A percentile compares a stretch with the other conserved stretches of the same genome.
Conservation (phyloP, 2,329 filamentous ascomycete genomes). For the Fusarium neocosmosporiellum region DNA sequence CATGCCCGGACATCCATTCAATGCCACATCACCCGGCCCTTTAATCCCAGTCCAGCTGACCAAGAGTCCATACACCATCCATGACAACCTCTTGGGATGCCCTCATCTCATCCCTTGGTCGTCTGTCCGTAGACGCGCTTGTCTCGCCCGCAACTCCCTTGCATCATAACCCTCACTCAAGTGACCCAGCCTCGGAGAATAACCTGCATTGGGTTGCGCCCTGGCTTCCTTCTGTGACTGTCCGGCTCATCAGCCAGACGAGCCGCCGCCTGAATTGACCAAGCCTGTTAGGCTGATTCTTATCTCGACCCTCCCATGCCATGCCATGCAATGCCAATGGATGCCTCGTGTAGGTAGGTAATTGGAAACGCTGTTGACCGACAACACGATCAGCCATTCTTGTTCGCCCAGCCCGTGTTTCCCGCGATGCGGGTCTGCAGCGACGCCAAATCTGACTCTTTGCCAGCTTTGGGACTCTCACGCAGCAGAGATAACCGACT, state of each 20-base stretch:
- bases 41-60: neutral
- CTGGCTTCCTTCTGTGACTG: neutral
- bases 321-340: neutral
- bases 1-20: neutral
- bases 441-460: neutral
- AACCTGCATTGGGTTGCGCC: neutral
- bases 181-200: neutral
- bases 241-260: neutral
- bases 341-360: neutral
- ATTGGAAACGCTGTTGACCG: neutral
- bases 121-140: neutral
- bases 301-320: neutral
- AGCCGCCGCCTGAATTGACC: neutral
- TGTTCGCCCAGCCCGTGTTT: neutral
- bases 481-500: neutral
- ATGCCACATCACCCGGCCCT: neutral
- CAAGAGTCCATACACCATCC: neutral
- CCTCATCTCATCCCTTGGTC: neutral
- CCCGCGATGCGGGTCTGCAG: neutral
- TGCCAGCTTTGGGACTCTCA: too few relatives aligned
- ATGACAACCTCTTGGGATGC: neutral
- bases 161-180: neutral
- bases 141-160: conserved; percentile 4
- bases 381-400: neutral
- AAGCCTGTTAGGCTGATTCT: neutral